A percentile compares a stretch with the other conserved stretches of the same genome.
Conservation (phyloP, 768 basidiomycete species). For the Daedaleopsis nitida region DNA sequence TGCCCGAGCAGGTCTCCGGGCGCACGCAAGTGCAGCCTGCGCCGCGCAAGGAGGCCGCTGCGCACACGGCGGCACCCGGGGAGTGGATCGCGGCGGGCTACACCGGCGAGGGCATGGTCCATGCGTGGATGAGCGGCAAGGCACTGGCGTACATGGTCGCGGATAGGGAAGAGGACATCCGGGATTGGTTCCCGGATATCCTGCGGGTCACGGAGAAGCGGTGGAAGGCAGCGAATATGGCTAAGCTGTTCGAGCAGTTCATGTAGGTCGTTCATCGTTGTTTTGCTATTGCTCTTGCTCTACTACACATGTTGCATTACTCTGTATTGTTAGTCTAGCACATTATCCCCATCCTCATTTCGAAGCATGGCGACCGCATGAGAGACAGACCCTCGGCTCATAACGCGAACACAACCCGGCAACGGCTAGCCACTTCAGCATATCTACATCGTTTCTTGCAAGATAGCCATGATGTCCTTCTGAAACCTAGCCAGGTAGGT, state of each 20-base stretch:
- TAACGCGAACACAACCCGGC: too few relatives aligned
- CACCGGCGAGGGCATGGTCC: slow-evolving; percentile 73
- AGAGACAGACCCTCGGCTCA: too few relatives aligned
- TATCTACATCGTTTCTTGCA: slow-evolving; percentile 39
- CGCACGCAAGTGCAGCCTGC: slow-evolving; percentile 23
- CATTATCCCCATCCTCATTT: too few relatives aligned
- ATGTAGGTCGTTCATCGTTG: slow-evolving; percentile 3
- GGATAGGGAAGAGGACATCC: slow-evolving; percentile 34
- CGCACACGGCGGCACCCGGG: slow-evolving; percentile 41
- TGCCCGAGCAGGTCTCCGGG: slow-evolving; percentile 52
- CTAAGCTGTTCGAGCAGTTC: slow-evolving; percentile 30
- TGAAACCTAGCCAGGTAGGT: slow-evolving; percentile 71
- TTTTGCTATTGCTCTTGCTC: background rate
- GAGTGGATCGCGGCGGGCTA: slow-evolving; percentile 78
- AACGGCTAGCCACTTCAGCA: too few relatives aligned
- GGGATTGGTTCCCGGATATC: slow-evolving; percentile 52
- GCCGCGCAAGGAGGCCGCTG: background rate
- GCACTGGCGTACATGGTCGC: slow-evolving; percentile 64
- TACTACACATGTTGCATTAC: background rate
- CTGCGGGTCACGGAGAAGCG: slow-evolving; percentile 50
- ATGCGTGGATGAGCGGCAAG: slow-evolving; percentile 65
- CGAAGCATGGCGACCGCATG: too few relatives aligned
- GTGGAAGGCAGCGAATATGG: slow-evolving; percentile 47
- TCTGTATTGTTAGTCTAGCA: background rate
- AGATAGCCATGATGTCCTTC: slow-evolving; percentile 63